These are phyloP conservation scores for Prunus armeniaca DNA, from an alignment of 306 rosid species.

Conservation along the genomic window DNA sequence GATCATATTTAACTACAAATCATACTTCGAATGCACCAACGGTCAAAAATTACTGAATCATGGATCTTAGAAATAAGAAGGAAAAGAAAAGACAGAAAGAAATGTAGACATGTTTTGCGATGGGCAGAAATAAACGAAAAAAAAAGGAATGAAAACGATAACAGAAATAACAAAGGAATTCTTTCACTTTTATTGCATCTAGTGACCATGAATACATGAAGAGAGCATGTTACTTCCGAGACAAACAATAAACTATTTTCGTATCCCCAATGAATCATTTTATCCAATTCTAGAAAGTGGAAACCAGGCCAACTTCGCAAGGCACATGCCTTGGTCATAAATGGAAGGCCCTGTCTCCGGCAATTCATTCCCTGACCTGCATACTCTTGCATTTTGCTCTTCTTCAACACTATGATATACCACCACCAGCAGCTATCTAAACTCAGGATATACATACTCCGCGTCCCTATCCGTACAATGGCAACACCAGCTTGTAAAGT, in stretches of 20 bases:
- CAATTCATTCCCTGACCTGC: slow-evolving; percentile 7
- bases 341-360: slow-evolving; percentile 23
- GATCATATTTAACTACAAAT: too few species aligned
- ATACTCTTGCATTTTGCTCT: slow-evolving; percentile 17
- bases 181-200: slow-evolving; percentile 5
- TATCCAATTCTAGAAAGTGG: slow-evolving; percentile 16
- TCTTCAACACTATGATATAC: slow-evolving; percentile 26
- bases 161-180: not conserved
- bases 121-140: not conserved
- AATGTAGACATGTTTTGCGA: too few species aligned
- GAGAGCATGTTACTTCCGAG: not conserved
- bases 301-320: slow-evolving; percentile 36
- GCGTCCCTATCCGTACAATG: slow-evolving; percentile 18
- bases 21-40: too few species aligned
- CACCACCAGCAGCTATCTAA: slow-evolving; percentile 9
- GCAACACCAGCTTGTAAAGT: slow-evolving; percentile 18
- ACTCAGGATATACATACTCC: slow-evolving; percentile 29
- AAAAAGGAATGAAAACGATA: not conserved
- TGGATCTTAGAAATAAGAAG: too few species aligned
- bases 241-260: slow-evolving; percentile 8
- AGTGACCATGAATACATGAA: slow-evolving; percentile 7
- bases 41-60: too few species aligned
- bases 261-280: slow-evolving; percentile 3
- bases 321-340: slow-evolving; percentile 27
- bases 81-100: too few species aligned